Base-by-base conservation (phyloP, 2,329 filamentous ascomycete genomes). In the Verticillium isaacii region DNA sequence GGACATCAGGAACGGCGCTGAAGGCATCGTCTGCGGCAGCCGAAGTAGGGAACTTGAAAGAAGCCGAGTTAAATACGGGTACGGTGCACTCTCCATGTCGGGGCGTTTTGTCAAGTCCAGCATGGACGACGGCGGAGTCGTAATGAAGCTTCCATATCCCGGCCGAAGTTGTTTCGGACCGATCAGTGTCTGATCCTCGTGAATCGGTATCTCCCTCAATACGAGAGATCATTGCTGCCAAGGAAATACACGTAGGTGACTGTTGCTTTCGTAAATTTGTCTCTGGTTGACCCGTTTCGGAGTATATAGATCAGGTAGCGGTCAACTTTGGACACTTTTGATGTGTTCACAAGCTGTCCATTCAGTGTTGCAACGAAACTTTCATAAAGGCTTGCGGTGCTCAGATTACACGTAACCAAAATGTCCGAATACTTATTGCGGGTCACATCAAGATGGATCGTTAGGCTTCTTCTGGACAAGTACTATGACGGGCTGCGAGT, bases 41-140 rank as follows among this genome's bases (percentile, higher is more conserved):
- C 98, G 76, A 98, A 96, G 79, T 98, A 97, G 77, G 93, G 94
- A 71, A 91, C 90, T 78, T 98, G 92, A 80, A 97, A 95, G 76
- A 99, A 90, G 72, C 92, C 9, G 45, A 52, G 19, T 52, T 52
- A 9, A 52, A 52, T 6, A 52, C 45, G 5, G 45, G 45, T 11
- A 52, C 45, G n/a, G 45, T 52, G 11, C 45, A 52, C 45, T 52
- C 45, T 25, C 45, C 45, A 14, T 52, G 45, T 7, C 45, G 45
- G 45, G 45, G 45, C 5, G 45, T 52, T 14, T 52, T 52, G 19
- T 52, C 45, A 19, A 52, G 45, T 8, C 45, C 45, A 3, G 45
- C 45, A 52, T 52, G 45, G 9, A 52, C 19, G 11, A 52, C 45
- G 3, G 45, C 45, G 9, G 45, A 23, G 14, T 52, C 45, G 19